Evolutionary conservation across 805 yeast genomes (phyloP), one percentile per base, ranked within the genome.

Genomic region (Wickerhamiella azyma): DNA sequence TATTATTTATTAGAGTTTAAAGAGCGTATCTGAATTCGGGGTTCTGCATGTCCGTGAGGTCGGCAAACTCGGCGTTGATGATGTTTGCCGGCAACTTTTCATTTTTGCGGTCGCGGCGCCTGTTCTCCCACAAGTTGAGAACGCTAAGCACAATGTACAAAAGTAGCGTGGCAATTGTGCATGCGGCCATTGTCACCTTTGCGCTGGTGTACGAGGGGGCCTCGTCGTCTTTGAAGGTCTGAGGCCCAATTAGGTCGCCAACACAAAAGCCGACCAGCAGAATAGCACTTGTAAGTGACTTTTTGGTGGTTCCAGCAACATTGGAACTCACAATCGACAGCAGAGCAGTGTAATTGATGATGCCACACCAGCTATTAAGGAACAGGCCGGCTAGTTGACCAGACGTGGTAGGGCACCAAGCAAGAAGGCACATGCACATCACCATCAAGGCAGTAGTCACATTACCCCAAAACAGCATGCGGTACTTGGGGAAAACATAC

Each of bases 161-260:
- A 24, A 64, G 47, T 17, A 65, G 52, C 13, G 63, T 46, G 1
- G 66, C 69, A 39, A 68, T 62, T 39, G 74, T 72, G 4, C 78
- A 69, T 65, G 47, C 80, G 61, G 50, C 76, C 75, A 41, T 73
- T 67, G 60, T 76, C 67, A 26, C 77, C 69, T 29, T 81, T 72
- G 52, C 77, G 68, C 69, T 74, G 66, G 38, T 61, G 55, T 79
- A 81, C 36, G 60, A 55, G 5, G 85, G 85, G 9, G 76, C 79
- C 48, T 78, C 74, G 2, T 59, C 52, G 0, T 71, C 62, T 46
- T 66, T 69, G 64, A 81, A 82, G 14, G 81, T 70, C 61, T 79
- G 86, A 3, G 89, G 85, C 2, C 88, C 89, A 47, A 79, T 71
- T 35, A 81, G 64, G 58, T 79, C 77, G 14, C 85, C 83, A 39